phyloP scores from a whole-genome alignment of 371 early-diverging fungal genomes.

The Saksenaea vasiformis region DNA sequence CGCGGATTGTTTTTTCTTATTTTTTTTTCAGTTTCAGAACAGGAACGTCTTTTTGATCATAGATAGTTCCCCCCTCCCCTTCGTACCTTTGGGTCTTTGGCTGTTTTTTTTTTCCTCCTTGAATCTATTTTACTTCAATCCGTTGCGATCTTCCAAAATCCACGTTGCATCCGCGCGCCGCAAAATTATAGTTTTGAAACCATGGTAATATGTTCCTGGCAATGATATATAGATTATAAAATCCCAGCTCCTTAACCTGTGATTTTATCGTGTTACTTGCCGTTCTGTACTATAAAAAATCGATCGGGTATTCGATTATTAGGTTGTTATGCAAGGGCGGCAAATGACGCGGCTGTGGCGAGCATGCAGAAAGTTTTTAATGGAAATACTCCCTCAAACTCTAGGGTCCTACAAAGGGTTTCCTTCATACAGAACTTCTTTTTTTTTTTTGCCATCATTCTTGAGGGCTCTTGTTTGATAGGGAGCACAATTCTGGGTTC shows the following conservation, averaged over 20 bases:
- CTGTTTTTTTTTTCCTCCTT: neutral
- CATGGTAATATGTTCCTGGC: neutral
- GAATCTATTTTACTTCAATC: neutral
- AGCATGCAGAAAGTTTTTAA: neutral
- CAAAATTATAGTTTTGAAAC: neutral
- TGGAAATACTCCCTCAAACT: neutral
- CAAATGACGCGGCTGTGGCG: slow-evolving; percentile 4
- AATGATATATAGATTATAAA: neutral
- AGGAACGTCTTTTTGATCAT: neutral
- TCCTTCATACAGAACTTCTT: neutral
- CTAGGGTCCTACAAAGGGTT: slow-evolving; percentile 5
- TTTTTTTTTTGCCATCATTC: neutral
- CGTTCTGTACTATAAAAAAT: neutral
- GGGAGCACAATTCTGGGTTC: neutral
- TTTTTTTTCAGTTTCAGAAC: no score
- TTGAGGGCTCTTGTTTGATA: neutral
- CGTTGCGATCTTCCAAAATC: neutral
- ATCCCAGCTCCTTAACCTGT: neutral
- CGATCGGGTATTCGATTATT: neutral
- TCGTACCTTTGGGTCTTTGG: neutral
- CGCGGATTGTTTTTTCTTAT: neutral
- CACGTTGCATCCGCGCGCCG: neutral
- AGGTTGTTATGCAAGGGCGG: slow-evolving; percentile 1
- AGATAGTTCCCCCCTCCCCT: neutral
- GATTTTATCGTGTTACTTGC: slow-evolving; percentile 4